Conservation (phyloP, 495 filamentous ascomycete genomes). For the Annulohypoxylon nitens region DNA sequence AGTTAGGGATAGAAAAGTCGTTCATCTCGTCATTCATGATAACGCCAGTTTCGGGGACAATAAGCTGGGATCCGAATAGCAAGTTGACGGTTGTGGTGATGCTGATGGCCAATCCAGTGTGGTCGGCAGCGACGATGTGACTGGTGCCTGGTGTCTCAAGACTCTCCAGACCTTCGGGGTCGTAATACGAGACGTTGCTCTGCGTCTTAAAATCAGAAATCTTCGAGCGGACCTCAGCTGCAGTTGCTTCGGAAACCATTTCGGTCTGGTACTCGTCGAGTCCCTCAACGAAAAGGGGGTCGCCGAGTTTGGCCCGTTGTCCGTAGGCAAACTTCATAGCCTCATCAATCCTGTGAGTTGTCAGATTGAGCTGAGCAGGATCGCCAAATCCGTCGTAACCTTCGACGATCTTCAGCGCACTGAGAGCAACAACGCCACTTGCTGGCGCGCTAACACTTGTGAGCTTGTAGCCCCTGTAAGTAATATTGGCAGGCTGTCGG, state of each 20-base stretch:
- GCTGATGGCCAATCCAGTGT: slow-evolving; percentile 73
- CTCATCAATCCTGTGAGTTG: slow-evolving; percentile 81
- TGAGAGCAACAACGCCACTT: slow-evolving; percentile 74
- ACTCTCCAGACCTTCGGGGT: slow-evolving; percentile 71
- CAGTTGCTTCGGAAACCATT: slow-evolving; percentile 72
- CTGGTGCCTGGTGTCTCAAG: slow-evolving; percentile 77
- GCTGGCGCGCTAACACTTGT: slow-evolving; percentile 75
- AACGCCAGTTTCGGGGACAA: slow-evolving; percentile 81
- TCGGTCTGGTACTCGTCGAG: slow-evolving; percentile 72
- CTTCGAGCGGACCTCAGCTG: slow-evolving; percentile 68
- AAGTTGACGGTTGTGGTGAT: slow-evolving; percentile 83
- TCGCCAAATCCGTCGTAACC: slow-evolving; percentile 72
- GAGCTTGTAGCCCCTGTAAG: slow-evolving; percentile 77
- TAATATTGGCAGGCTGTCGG: slow-evolving; percentile 69
- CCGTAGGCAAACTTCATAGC: slow-evolving; percentile 84
- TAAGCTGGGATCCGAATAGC: slow-evolving; percentile 77
- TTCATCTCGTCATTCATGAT: slow-evolving; percentile 98
- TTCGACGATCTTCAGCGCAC: slow-evolving; percentile 76
- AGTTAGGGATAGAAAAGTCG: slow-evolving; percentile 84
- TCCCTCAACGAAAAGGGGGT: slow-evolving; percentile 75
- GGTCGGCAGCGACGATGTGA: slow-evolving; percentile 74
- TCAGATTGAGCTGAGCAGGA: slow-evolving; percentile 68
- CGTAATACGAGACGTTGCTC: slow-evolving; percentile 71
- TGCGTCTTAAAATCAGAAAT: slow-evolving; percentile 75
- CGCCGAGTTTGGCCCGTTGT: slow-evolving; percentile 74